Percentiles rank a stretch among this genome's conserved stretches.
Conservation (phyloP, 176 grass and related monocot genomes). For the Chloris gayana region DNA sequence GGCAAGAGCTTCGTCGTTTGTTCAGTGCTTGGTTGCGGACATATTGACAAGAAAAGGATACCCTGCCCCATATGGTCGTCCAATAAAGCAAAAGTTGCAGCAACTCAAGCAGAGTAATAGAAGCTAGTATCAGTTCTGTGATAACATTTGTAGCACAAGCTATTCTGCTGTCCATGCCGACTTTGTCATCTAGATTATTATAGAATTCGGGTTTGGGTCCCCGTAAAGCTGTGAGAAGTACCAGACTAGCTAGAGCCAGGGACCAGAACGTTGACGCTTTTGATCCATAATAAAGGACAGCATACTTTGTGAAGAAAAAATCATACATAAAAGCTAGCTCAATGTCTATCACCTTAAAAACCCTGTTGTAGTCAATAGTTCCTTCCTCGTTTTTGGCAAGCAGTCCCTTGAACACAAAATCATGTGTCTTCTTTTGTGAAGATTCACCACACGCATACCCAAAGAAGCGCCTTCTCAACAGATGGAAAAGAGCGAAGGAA, state of each 20-base stretch:
- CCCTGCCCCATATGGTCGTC: slow-evolving; percentile 1
- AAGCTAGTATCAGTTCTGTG: background rate
- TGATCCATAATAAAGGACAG: background rate
- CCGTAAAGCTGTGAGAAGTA: background rate
- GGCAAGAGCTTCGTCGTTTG: background rate
- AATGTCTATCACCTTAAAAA: slow-evolving; percentile 9
- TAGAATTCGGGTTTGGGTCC: background rate
- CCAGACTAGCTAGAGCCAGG: background rate
- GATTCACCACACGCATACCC: slow-evolving; percentile 4
- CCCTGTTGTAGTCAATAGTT: background rate
- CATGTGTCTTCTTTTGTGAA: background rate
- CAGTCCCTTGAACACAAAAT: slow-evolving; percentile 32
- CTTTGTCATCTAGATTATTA: background rate
- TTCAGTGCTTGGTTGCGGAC: background rate
- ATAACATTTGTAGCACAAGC: background rate
- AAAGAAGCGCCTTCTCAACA: slow-evolving; percentile 36
- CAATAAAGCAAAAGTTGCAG: background rate
- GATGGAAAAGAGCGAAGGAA: slow-evolving; percentile 40
- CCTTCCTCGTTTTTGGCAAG: background rate
- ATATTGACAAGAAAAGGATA: slow-evolving; percentile 7
- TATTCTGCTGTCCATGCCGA: background rate
- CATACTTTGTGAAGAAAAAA: slow-evolving; percentile 37
- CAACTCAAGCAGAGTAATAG: background rate
- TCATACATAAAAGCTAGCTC: slow-evolving; percentile 25
- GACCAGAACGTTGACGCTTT: background rate